A percentile compares a stretch with the other conserved stretches of the same genome.
These are phyloP conservation scores for Petunia hybrid DNA, from an alignment of 305 asterid species.

Conservation along the genomic window DNA sequence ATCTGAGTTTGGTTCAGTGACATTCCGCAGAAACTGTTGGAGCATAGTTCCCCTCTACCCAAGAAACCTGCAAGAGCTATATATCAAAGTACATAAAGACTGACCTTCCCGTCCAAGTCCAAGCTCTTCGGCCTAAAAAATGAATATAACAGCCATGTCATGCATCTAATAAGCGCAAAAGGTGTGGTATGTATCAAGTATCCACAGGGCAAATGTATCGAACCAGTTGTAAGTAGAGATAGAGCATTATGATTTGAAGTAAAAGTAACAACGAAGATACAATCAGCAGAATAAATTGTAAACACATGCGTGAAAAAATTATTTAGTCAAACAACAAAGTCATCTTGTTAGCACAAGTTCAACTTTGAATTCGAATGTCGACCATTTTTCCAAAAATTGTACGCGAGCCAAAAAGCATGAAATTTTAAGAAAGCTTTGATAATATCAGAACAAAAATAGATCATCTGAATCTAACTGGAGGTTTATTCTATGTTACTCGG, in stretches of 20 bases:
- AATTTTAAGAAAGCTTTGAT: not conserved
- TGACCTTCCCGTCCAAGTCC: constrained; percentile 82
- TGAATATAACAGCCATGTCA: constrained; percentile 34
- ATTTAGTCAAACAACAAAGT: not conserved
- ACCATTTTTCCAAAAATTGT: not conserved
- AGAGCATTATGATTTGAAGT: not conserved
- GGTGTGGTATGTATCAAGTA: constrained; percentile 14
- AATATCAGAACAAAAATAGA: not conserved
- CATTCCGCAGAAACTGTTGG: not conserved
- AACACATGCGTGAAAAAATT: not conserved
- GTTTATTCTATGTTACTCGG: not conserved
- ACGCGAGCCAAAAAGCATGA: not conserved
- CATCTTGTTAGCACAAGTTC: not conserved
- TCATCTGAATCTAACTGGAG: not conserved
- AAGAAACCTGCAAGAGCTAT: not conserved
- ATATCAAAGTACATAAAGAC: constrained; percentile 21
- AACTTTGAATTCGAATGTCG: not conserved
- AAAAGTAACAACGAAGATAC: not conserved
- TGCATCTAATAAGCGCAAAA: constrained; percentile 5
- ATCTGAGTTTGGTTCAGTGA: constrained; percentile 3
- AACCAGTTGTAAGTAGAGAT: not conserved
- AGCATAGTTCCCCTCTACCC: not conserved
- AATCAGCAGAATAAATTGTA: not conserved
- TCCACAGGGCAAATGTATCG: not conserved
- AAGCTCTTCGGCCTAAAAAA: constrained; percentile 73